A percentile compares a stretch with the other conserved stretches of the same genome.
Evolutionary conservation across 345 rosid genomes (phyloP).

Genomic region (Eutrema heterophyllum): DNA sequence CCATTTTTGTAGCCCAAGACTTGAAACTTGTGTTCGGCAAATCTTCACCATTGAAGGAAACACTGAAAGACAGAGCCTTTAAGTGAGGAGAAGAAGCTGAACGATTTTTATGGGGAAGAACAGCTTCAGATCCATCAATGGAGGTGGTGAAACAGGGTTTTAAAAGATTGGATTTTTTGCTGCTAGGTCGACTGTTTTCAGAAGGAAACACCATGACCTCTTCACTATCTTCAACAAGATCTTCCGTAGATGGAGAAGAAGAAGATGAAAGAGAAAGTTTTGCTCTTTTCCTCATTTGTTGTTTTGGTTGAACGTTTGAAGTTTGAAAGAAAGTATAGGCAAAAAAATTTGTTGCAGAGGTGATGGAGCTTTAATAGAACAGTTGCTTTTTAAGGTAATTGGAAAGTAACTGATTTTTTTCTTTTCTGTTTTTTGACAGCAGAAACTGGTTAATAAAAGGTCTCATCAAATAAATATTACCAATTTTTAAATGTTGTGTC

Average conservation of each 20-base stretch:
- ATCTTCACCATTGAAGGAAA: neutral
- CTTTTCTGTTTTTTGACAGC: too few species aligned
- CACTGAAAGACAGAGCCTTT: neutral
- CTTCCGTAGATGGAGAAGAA: neutral
- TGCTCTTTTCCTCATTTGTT: neutral
- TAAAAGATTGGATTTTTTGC: neutral
- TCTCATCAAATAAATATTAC: neutral
- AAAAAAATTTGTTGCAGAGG: neutral
- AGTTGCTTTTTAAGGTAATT: neutral
- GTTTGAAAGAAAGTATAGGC: neutral
- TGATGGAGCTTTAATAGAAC: neutral
- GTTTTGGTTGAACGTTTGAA: neutral
- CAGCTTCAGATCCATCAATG: neutral
- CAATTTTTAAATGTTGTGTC: too few species aligned
- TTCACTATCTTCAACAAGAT: slow-evolving; percentile 27
- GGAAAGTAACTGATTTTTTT: too few species aligned
- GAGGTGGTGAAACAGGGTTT: neutral
- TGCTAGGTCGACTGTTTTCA: slow-evolving; percentile 13
- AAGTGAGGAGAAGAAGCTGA: neutral
- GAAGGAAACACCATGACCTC: slow-evolving; percentile 22
- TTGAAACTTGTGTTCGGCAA: neutral
- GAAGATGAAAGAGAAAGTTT: neutral
- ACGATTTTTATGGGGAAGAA: neutral
- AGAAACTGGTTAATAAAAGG: neutral
- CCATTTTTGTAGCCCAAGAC: neutral